Base-by-base conservation (phyloP, 2,329 filamentous ascomycete species). In the Podosphaera fusca region DNA sequence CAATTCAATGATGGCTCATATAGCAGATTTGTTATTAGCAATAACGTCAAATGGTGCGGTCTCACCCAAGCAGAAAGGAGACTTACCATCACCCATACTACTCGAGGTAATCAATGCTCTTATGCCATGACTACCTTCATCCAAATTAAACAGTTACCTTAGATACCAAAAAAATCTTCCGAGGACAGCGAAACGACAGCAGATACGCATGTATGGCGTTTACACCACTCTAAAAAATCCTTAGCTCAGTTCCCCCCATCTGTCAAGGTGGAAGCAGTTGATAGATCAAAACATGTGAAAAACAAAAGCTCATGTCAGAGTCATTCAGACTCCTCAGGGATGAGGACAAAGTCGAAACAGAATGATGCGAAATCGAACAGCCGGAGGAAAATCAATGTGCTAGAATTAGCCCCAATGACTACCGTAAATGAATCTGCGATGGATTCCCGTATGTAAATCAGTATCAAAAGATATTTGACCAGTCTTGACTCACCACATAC, bases 361-460 rank as follows among this genome's bases (percentile, higher is more conserved):
- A 81, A 78, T 65, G 77, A 80, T 62, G 74, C 77, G 64, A 77
- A 73, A 61, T 68, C 79, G 58, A 72, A 69, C 55, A 72, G 79
- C 60, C 74, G 80, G 63, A 75, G 80, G 60, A 84, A 84, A 65
- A 71, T 78, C 62, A 82, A 77, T 67, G 75, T 81, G 12, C 76
- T 79, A 8, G 81, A 84, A 60, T 67, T 82, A 54, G 80, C 78
- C 1, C 79, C 78, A 38, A 81, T 83, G 80, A 82, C 80, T 4
- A 83, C 80, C 1, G 80, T 84, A 12, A 79, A 83, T 61, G 81
- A 84, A 64, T 69, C 75, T 54, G 68, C 78, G 55, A 83, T 84
- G 79, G 81, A 85, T 68, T 84, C 81, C 63, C 81, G 81, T 85
- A 72, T 71, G 81, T 66, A 47, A 42, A 49, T 21, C n/a, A 7